Base-by-base conservation (phyloP, 345 rosid species). In the Moringa oleifera region DNA sequence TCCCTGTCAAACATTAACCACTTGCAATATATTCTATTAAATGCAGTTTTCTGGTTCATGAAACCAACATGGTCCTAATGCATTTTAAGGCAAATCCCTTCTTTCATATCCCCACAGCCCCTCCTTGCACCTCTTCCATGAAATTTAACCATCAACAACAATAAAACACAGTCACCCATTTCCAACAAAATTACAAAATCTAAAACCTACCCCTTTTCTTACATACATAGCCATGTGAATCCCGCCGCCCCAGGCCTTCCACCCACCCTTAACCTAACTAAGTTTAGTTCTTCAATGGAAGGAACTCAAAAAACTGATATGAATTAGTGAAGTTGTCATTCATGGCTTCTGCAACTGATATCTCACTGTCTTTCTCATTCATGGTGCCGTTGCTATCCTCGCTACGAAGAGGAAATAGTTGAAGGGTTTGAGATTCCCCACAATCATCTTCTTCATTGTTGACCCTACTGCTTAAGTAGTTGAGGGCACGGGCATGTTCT, bases 221-320 rank as follows among this genome's bases (percentile, higher is more conserved):
- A 66, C 67, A 71, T 65, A 20, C 53, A 61, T 55, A 63, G 63
- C 31, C 58, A 51, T 17, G 10, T 51, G 23, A 41, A 51, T 1
- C 23, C 23, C 20, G n/a, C n/a, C n/a, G n/a, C n/a, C n/a, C n/a
- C n/a, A n/a, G n/a, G n/a, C n/a, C n/a, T n/a, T n/a, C n/a, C n/a
- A n/a, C n/a, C n/a, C n/a, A n/a, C n/a, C n/a, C 37, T 33, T 4
- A 33, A 33, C 6, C 37, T 11, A 5, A 33, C 37, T 33, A 33
- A 11, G 37, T 33, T 68, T 73, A 84, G 70, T 81, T 81, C 77
- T 86, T 89, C 81, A 89, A 7, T 16, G 96, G 96, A 57, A 89
- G 87, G 73, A 89, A 89, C 75, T 89, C 96, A 70, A 83, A 89
- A 66, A 87, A 89, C 72, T 78, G 87, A 66, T 52, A 73, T 69